Percentiles rank a stretch among this genome's conserved stretches.
phyloP scores from a whole-genome alignment of 495 filamentous ascomycete genomes.

The Niebla homalea region DNA sequence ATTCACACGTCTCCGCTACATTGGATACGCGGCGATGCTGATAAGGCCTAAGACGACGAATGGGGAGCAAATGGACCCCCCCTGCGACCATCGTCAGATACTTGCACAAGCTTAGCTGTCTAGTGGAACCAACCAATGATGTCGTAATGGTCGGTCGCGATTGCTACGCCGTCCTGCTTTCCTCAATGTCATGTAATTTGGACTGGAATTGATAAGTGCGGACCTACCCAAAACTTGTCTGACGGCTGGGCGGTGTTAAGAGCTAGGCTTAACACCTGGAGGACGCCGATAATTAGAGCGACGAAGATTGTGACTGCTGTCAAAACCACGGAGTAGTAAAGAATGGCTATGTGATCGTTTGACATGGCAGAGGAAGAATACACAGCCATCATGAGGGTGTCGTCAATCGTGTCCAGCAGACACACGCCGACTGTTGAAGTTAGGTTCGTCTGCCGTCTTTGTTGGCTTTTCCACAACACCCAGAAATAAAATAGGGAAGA shows the following conservation, averaged over 20 bases:
- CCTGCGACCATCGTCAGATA: constrained; percentile 12
- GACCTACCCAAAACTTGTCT: constrained; percentile 59
- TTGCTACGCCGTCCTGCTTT: constrained; percentile 50
- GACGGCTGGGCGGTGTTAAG: constrained; percentile 58
- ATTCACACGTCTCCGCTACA: constrained; percentile 58
- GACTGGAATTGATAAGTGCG: not conserved
- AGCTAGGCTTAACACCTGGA: constrained; percentile 70
- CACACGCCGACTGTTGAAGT: constrained; percentile 63
- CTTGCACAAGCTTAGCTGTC: not conserved
- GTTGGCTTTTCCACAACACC: constrained; percentile 31
- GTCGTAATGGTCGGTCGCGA: constrained; percentile 69
- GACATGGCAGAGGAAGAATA: constrained; percentile 69
- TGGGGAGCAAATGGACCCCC: constrained; percentile 62
- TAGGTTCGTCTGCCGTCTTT: not conserved
- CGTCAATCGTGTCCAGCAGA: constrained; percentile 77
- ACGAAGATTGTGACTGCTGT: constrained; percentile 80
- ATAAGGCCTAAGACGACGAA: constrained; percentile 65
- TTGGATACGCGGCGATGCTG: constrained; percentile 59
- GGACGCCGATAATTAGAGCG: constrained; percentile 68
- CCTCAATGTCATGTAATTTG: not conserved
- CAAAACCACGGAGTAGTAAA: constrained; percentile 90
- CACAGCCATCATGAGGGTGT: constrained; percentile 86
- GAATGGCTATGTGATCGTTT: constrained; percentile 67
- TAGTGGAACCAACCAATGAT: constrained; percentile 46
- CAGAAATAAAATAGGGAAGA: constrained; percentile 85